phyloP scores from a whole-genome alignment of 805 yeast genomes.

The Helenozyma baotianmanensis region DNA sequence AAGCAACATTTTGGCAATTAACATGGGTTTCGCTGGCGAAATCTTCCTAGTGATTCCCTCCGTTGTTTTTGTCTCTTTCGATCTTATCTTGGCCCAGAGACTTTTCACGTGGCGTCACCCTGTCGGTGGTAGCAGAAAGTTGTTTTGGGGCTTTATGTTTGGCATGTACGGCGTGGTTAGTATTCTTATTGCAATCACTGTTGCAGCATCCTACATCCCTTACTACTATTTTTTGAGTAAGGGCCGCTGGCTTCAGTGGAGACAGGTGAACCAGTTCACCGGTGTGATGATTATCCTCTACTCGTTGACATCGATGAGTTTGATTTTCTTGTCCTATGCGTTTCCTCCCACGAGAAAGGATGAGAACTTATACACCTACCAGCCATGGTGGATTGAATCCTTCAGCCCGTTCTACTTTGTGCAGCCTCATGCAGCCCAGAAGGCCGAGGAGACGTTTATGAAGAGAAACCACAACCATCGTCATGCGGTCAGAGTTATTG shows the following conservation, averaged over 20 bases:
- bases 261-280: slow-evolving; percentile 26
- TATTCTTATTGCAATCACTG: slow-evolving; percentile 13
- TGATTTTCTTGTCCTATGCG: slow-evolving; percentile 49
- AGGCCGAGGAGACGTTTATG: slow-evolving; percentile 45
- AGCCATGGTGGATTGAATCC: slow-evolving; percentile 76
- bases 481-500: slow-evolving; percentile 55
- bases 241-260: slow-evolving; percentile 16
- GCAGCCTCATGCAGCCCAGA: slow-evolving; percentile 44
- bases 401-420: slow-evolving; percentile 58
- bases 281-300: slow-evolving; percentile 37
- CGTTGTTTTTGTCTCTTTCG: slow-evolving; percentile 15
- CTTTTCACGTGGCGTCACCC: slow-evolving; percentile 25
- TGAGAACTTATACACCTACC: slow-evolving; percentile 52
- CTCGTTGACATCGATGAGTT: slow-evolving; percentile 47
- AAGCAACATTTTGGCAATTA: slow-evolving; percentile 10
- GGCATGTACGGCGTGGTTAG: slow-evolving; percentile 14
- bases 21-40: slow-evolving; percentile 15
- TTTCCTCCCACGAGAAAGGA: slow-evolving; percentile 52
- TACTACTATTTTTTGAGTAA: slow-evolving; percentile 13
- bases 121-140: slow-evolving; percentile 19
- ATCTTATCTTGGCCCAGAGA: slow-evolving; percentile 21
- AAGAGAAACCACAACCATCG: slow-evolving; percentile 44
- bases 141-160: slow-evolving; percentile 19
- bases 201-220: slow-evolving; percentile 15
- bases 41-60: slow-evolving; percentile 16